These are phyloP conservation scores for Mortierella sp. DNA, from an alignment of 371 early-diverging fungal genomes.

Conservation along the genomic window DNA sequence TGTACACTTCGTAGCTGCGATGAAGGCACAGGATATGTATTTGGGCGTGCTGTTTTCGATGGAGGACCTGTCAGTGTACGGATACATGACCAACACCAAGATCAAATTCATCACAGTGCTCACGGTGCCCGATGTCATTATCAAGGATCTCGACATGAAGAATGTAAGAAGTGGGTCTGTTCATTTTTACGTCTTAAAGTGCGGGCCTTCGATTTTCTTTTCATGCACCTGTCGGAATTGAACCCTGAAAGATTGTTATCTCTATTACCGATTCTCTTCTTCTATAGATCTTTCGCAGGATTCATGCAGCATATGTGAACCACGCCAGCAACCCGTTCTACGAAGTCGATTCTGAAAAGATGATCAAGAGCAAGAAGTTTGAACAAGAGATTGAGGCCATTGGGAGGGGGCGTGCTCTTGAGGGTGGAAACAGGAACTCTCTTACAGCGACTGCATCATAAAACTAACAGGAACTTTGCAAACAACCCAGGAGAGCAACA, in stretches of 20 bases:
- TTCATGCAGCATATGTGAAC: conserved; percentile 85
- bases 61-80: conserved; percentile 92
- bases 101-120: conserved; percentile 86
- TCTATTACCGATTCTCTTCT: neutral
- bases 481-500: neutral
- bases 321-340: conserved; percentile 91
- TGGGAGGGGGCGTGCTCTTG: conserved; percentile 58
- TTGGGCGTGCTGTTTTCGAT: conserved; percentile 88
- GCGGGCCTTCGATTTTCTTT: no score
- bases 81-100: conserved; percentile 90
- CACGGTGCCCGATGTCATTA: conserved; percentile 80
- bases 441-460: conserved; percentile 14
- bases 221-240: no score
- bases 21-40: conserved; percentile 82
- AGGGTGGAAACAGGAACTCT: conserved; percentile 53
- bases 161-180: conserved; percentile 66
- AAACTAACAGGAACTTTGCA: neutral
- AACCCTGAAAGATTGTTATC: neutral
- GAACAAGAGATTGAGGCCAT: conserved; percentile 71
- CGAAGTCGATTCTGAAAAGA: conserved; percentile 70
- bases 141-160: conserved; percentile 87
- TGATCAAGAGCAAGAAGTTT: conserved; percentile 71
- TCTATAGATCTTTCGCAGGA: conserved; percentile 79
- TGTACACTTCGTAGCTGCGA: conserved; percentile 61
- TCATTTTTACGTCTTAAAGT: neutral